Conservation (phyloP, 371 early-diverging fungal species). For the Mucor mucedo region DNA sequence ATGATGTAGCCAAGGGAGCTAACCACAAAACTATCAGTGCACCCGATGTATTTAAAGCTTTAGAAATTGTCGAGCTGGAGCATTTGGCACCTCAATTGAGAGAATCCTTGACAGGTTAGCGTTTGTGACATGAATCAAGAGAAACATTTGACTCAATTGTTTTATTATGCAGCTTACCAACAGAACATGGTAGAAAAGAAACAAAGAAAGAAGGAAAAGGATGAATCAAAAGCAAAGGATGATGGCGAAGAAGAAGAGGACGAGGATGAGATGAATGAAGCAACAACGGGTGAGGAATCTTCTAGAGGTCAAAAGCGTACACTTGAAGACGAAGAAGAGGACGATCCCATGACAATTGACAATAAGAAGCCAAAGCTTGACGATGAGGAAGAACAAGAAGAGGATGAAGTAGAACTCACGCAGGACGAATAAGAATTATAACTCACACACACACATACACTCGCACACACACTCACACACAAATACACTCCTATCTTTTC, state of each 20-base stretch:
- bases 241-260: constrained; percentile 18
- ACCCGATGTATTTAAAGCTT: constrained; percentile 59
- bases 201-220: constrained; percentile 34
- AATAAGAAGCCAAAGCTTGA: constrained; percentile 10
- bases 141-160: background rate
- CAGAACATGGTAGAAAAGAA: constrained; percentile 38
- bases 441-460: no score
- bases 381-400: constrained; percentile 20
- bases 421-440: background rate
- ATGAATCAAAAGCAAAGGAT: constrained; percentile 22
- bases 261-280: constrained; percentile 15
- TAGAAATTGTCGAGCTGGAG: constrained; percentile 61
- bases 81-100: constrained; percentile 49
- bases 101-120: constrained; percentile 36
- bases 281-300: constrained; percentile 14
- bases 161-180: constrained; percentile 27
- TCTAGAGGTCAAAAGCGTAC: constrained; percentile 32
- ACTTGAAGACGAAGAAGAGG: constrained; percentile 32
- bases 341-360: constrained; percentile 16
- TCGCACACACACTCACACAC: no score
- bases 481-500: background rate
- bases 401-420: constrained; percentile 16
- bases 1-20: constrained; percentile 54
- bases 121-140: no score
- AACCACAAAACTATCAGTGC: constrained; percentile 59